Conservation (phyloP, 257 asterid genomes). For the Catharanthus roseus region DNA sequence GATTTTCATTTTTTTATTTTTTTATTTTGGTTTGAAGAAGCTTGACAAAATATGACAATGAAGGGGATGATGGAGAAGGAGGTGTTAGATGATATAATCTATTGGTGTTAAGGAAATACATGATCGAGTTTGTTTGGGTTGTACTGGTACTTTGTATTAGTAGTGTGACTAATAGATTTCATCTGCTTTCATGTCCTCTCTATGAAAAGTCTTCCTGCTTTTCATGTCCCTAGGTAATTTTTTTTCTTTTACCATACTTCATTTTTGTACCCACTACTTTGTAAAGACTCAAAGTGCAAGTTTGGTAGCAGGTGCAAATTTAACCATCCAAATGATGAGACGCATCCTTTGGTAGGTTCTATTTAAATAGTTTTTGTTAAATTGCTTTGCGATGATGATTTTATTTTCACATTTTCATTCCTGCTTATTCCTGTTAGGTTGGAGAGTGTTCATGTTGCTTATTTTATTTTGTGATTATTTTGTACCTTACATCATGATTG, state of each 20-base stretch:
- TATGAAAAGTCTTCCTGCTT: no score
- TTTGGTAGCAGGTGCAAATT: slow-evolving; percentile 83
- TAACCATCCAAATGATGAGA: slow-evolving; percentile 79
- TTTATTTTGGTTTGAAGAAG: no score
- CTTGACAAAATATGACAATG: no score
- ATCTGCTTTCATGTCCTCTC: neutral
- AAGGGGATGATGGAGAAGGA: no score
- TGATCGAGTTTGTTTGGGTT: neutral
- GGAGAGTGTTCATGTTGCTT: slow-evolving; percentile 38
- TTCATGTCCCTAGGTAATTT: neutral
- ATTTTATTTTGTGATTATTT: slow-evolving; percentile 15
- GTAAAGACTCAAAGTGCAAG: slow-evolving; percentile 89
- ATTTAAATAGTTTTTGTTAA: slow-evolving; percentile 15
- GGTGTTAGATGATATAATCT: no score
- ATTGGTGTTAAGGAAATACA: neutral
- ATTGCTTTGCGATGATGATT: slow-evolving; percentile 9
- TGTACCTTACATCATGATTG: neutral
- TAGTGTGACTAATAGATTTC: neutral
- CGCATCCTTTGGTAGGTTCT: slow-evolving; percentile 42
- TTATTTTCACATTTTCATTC: slow-evolving; percentile 7
- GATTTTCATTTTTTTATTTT: no score
- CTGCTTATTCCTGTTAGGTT: slow-evolving; percentile 39
- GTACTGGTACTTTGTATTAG: neutral
- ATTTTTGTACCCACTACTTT: slow-evolving; percentile 49
- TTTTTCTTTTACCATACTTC: neutral